Percentiles rank a stretch among this genome's conserved stretches.
These are phyloP conservation scores for Psilocybe tampanensis DNA, from an alignment of 768 basidiomycete genomes.

Conservation along the genomic window DNA sequence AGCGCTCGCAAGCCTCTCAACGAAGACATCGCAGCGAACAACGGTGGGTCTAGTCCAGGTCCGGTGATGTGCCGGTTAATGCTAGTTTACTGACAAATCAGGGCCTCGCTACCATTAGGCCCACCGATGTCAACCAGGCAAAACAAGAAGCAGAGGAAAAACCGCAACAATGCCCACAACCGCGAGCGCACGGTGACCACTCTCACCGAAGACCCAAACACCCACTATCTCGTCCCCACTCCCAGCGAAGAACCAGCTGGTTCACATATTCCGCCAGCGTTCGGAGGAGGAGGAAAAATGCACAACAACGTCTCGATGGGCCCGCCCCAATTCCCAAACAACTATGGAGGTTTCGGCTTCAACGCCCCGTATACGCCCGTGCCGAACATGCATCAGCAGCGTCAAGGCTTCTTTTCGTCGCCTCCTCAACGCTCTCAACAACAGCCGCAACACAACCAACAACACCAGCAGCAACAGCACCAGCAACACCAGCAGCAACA, in stretches of 20 bases:
- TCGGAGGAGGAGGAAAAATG: constrained; percentile 20
- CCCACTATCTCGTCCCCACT: constrained; percentile 52
- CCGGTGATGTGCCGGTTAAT: constrained; percentile 13
- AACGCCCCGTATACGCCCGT: constrained; percentile 31
- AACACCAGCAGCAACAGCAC: constrained; percentile 14
- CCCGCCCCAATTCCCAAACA: constrained; percentile 30
- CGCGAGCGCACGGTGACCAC: constrained; percentile 73
- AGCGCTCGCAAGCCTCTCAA: not conserved
- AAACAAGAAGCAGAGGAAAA: constrained; percentile 63
- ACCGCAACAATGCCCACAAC: constrained; percentile 51
- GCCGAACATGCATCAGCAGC: constrained; percentile 30
- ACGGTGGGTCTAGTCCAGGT: constrained; percentile 11
- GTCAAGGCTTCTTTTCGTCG: constrained; percentile 24
- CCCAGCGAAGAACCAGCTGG: constrained; percentile 51
- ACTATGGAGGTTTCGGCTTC: constrained; percentile 40
- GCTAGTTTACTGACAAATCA: constrained; percentile 23
- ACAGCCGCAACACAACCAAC: constrained; percentile 5
- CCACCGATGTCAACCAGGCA: constrained; percentile 54
- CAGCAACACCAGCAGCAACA: constrained; percentile 14
- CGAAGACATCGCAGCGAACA: not conserved
- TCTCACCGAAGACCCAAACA: constrained; percentile 60
- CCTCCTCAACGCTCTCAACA: constrained; percentile 16
- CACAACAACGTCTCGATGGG: constrained; percentile 26
- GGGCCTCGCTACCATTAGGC: constrained; percentile 21
- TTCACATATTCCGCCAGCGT: constrained; percentile 38